These are phyloP conservation scores for Scopulariopsis brevicaulis DNA, from an alignment of 2,329 filamentous ascomycete species.

Conservation along the genomic window DNA sequence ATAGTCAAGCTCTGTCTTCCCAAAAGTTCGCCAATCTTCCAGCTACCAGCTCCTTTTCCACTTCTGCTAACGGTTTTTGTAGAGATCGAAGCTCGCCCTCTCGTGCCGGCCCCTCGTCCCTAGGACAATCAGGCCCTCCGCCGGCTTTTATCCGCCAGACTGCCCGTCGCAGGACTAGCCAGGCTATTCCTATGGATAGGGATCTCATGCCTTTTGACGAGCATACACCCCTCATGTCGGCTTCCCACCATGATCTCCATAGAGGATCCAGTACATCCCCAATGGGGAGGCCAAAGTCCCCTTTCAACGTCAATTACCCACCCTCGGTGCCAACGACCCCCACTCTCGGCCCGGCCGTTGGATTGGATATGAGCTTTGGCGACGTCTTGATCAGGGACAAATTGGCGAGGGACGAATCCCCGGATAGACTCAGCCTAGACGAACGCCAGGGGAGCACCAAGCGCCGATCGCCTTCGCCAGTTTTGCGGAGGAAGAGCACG, in stretches of 20 bases:
- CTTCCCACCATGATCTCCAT: conserved; percentile 17
- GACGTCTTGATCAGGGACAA: conserved; percentile 63
- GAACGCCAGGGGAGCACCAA: conserved; percentile 19
- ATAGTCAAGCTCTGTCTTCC: conserved; percentile 79
- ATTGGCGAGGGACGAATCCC: conserved; percentile 18
- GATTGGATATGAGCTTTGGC: conserved; percentile 47
- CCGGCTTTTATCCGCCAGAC: not conserved
- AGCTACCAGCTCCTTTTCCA: not conserved
- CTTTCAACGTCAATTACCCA: conserved; percentile 52
- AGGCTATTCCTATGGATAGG: conserved; percentile 30
- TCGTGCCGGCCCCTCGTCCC: conserved; percentile 1
- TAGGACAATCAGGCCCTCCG: not conserved
- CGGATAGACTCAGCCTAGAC: conserved; percentile 15
- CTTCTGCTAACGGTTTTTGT: not conserved
- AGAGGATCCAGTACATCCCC: conserved; percentile 24
- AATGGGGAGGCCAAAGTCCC: conserved; percentile 24
- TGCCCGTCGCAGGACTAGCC: conserved; percentile 10
- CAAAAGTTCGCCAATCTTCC: conserved; percentile 50
- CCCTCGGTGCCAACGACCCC: conserved; percentile 57
- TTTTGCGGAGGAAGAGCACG: not conserved
- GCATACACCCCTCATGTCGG: conserved; percentile 40
- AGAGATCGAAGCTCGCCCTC: not conserved
- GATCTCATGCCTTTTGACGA: conserved; percentile 38
- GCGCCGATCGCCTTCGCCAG: conserved; percentile 10
- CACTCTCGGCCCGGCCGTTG: conserved; percentile 33